Base-by-base conservation (phyloP, 75 land plant genomes). In the Sequoiadendron giganteum region DNA sequence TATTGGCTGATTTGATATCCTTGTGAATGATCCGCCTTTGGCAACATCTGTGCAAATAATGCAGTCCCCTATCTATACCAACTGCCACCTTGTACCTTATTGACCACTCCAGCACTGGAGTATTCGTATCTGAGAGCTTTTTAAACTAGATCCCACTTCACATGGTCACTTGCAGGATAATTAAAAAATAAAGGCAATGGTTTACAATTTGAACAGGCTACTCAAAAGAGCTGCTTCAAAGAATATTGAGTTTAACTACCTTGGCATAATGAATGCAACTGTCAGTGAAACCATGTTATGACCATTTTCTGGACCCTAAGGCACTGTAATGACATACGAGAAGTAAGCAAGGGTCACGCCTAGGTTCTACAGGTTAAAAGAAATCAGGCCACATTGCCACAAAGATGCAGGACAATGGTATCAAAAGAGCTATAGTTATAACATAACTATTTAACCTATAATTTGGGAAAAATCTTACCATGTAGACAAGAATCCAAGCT, bases 1-100 rank as follows among this genome's bases (percentile, higher is more conserved):
- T 90, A 40, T 92, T 92, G 86, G 93, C 90, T 38, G 93, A 88
- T 86, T 92, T 92, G 52, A 92, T 92, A 86, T 92, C 93, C 34
- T 92, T 86, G 77, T 92, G 93, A 52, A 92, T 90, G 32, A 92
- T 92, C 48, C 93, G 91, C 47, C 93, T 49, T 73, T 81, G 93
- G 76, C 93, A 92, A 38, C 80, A 43, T 52, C 68, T 83, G 79
- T 92, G 93, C 38, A 92, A 72, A 65, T 92, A 92, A 34, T 90
- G 93, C 49, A 92, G 89, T 32, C 93, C 93, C 48, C 90, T 77
- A 28, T 92, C 93, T 15, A 85, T 89, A 47, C 93, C 93, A 19
- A 90, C 84, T 56, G 93, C 93, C 16, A 90, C 88, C 84, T 90
- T 92, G 87, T 72, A 90, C 79, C 93, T 86, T 36, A 84, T 84